Evolutionary conservation across 345 rosid genomes (phyloP), one percentile per base, ranked within the genome.

Genomic region (Euphorbia tirucalli): DNA sequence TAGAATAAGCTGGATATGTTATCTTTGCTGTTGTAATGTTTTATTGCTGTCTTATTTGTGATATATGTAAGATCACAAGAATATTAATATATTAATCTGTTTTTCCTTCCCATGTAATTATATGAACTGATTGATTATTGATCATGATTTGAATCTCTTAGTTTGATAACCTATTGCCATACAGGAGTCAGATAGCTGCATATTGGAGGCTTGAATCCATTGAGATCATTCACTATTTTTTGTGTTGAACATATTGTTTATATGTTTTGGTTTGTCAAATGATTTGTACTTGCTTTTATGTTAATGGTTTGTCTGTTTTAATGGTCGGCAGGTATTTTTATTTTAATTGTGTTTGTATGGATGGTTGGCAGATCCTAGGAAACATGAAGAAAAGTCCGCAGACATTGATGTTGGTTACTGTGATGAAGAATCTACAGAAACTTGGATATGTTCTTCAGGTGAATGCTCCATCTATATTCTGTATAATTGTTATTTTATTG

Each of bases 381-480:
- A 89, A 84, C 73, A 81, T 89, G 89, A 86, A 76, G 82, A 87
- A 80, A 74, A 91, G 86, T 78, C 84, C 98, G 11, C 85, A 74
- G 54, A 80, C 91, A 25, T 77, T 96, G 77, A 81, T 96, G 94
- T 82, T 96, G 78, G 66, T 88, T 78, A 85, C 97, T 7, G 81
- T 96, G 72, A 79, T 86, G 79, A 88, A 83, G 88, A 96, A 89
- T 83, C 89, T 93, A 31, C 91, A 80, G 80, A 80, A 82, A 68
- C 87, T 96, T 80, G 99, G 98, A 52, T 96, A 95, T 79, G 78
- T 71, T 9, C 78, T 93, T 69, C 81, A 87, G 99, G 99, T 93
- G 76, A 82, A 46, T 56, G 19, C 60, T 61, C 25, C 15, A 35
- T 31, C 67, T 50, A 15, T 72, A 11, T n/a, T 43, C 11, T 52